Conservation (phyloP, 2,329 filamentous ascomycete species). For the Neoascochyta sp. region DNA sequence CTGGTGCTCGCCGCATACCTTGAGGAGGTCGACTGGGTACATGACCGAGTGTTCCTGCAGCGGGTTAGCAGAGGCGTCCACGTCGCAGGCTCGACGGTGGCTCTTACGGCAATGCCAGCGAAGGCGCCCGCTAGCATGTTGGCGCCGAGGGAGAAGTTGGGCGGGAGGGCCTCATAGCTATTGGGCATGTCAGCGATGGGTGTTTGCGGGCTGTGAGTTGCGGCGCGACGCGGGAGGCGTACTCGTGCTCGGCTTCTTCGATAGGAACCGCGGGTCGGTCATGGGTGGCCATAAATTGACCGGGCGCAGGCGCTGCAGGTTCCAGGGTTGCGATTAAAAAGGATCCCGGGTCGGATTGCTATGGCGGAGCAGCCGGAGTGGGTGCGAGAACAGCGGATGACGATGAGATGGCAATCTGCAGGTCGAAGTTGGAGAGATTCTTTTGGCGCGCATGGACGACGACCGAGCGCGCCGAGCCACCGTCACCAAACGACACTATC, state of each 20-base stretch:
- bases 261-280: slow-evolving; percentile 32
- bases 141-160: slow-evolving; percentile 87
- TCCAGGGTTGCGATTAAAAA: slow-evolving; percentile 33
- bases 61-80: slow-evolving; percentile 20
- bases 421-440: too few relatives aligned
- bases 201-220: slow-evolving; percentile 1
- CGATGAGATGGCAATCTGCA: too few relatives aligned
- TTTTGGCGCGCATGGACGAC: too few relatives aligned
- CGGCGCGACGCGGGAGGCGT: slow-evolving; percentile 16
- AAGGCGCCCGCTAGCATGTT: slow-evolving; percentile 98
- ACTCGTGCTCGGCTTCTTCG: slow-evolving; percentile 43
- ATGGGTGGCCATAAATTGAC: slow-evolving; percentile 43
- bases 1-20: slow-evolving; percentile 71
- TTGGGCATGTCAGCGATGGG: slow-evolving; percentile 19
- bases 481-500: too few relatives aligned
- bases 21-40: slow-evolving; percentile 97
- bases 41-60: slow-evolving; percentile 92
- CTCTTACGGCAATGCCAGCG: slow-evolving; percentile 89
- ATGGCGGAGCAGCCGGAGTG: too few relatives aligned
- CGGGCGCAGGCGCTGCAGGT: slow-evolving; percentile 32
- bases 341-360: too few relatives aligned
- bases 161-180: slow-evolving; percentile 87
- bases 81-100: slow-evolving; percentile 13
- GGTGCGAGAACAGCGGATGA: too few relatives aligned
- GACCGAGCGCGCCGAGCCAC: too few relatives aligned